Evolutionary conservation across 139 green algal genomes (phyloP).

Genomic region (Chlorella sp.): DNA sequence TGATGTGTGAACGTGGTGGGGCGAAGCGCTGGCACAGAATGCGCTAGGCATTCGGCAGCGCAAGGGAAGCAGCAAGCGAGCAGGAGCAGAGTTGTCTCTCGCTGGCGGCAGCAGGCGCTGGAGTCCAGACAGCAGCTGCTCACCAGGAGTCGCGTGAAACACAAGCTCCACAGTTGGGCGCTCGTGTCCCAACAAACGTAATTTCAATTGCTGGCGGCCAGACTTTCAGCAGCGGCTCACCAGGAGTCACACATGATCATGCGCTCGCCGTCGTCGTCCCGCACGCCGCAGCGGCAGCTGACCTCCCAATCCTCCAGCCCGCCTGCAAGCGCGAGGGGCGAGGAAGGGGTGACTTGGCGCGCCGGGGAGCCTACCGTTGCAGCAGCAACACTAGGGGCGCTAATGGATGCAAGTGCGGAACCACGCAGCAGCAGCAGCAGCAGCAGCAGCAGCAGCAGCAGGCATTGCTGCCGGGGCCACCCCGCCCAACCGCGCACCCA

Average conservation of each 20-base stretch:
- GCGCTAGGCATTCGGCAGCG: background rate
- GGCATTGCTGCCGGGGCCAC: no score
- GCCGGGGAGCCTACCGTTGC: background rate
- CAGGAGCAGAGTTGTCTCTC: slow-evolving; percentile 25
- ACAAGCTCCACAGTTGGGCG: no score
- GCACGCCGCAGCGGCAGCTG: slow-evolving; percentile 75
- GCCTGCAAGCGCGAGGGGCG: slow-evolving; percentile 37
- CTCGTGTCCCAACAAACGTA: no score
- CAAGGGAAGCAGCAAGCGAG: background rate
- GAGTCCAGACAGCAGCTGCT: no score
- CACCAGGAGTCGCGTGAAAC: no score
- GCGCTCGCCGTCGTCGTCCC: slow-evolving; percentile 95
- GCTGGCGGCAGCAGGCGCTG: no score
- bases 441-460: background rate
- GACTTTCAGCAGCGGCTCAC: background rate
- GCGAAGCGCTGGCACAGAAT: background rate
- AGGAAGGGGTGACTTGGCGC: background rate
- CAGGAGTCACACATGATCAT: slow-evolving; percentile 96
- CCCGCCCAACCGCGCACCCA: background rate
- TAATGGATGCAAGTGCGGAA: background rate
- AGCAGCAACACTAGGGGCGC: no score
- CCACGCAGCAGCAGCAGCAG: no score
- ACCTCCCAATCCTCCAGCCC: slow-evolving; percentile 93
- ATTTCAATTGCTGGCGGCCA: background rate
- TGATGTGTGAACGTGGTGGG: no score